Evolutionary conservation across 2,329 filamentous ascomycete species (phyloP).

Genomic region (Monilinia aucupariae): DNA sequence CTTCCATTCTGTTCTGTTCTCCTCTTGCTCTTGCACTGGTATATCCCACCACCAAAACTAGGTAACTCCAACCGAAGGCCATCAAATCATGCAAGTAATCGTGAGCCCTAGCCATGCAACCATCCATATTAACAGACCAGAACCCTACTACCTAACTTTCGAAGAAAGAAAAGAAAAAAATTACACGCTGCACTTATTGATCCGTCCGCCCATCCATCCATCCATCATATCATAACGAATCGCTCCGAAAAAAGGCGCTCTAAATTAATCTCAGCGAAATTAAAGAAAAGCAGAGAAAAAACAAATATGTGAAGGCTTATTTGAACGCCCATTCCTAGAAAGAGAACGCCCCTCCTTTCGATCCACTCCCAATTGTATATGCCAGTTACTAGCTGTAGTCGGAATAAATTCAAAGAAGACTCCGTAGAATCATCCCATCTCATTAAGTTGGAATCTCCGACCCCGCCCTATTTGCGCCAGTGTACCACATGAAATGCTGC

Average conservation of each 20-base stretch:
- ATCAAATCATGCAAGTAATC: conserved; percentile 8
- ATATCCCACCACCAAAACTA: conserved; percentile 1
- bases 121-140: not conserved
- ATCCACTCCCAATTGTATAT: conserved; percentile 1
- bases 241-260: not conserved
- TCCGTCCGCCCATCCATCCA: not conserved
- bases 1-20: not conserved
- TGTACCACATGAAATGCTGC: conserved; percentile 4
- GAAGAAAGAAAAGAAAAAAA: not conserved
- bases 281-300: not conserved
- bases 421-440: not conserved
- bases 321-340: conserved; percentile 1
- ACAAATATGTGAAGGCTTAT: not conserved
- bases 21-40: not conserved
- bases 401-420: not conserved
- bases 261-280: not conserved
- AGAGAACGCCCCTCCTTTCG: conserved; percentile 4
- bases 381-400: conserved; percentile 1
- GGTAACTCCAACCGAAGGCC: not conserved
- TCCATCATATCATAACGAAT: conserved; percentile 2
- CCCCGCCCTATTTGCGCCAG: conserved; percentile 2
- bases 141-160: not conserved
- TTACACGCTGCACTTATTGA: not conserved
- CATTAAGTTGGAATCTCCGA: not conserved
- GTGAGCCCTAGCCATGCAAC: not conserved